Evolutionary conservation across 371 early-diverging fungal genomes (phyloP), one percentile per base, ranked within the genome.

Genomic region (Syncephalastrum sp.): DNA sequence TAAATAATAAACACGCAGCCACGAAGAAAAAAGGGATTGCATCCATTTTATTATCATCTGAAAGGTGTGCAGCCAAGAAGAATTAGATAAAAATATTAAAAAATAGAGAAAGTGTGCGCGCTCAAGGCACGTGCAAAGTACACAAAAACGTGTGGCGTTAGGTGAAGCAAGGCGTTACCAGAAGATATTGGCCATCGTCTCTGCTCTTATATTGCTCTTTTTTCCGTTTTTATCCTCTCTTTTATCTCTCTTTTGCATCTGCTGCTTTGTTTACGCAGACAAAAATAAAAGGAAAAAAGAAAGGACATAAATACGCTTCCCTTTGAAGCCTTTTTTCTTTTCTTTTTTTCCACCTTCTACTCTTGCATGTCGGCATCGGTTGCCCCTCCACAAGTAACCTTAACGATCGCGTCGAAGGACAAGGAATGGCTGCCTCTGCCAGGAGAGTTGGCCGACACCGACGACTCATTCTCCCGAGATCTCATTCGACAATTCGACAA

Each of bases 401-500:
- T 51, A 43, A 0, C 29, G 29, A 29, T 29, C 7, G 29, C 47
- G 47, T 42, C 43, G 17, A 16, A 54, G 17, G 25, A 42, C 21
- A 24, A 19, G 14, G 33, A 52, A 25, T 59, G 53, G 54, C 42
- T 59, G 21, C 60, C 60, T 17, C 45, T 59, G 60, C 60, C 60
- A 7, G 46, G 41, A 25, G 53, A 33, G 17, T 33, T 56, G 29
- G 29, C 29, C 29, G 54, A 25, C 8, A 41, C 38, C 12, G 60
- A 69, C 59, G 61, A 70, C 46, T 61, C 72, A 4, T 77, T 72
- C 41, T 60, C 70, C 13, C 61, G 55, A 64, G 72, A 74, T 63
- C 64, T 74, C 21, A 64, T 74, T 51, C 59, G 59, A 46, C 69
- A 68, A 53, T 74, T 74, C 56, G 77, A 74, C 54, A 69, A 66